Base-by-base conservation (phyloP, 163 green algal species). In the Chlorella variabilis region DNA sequence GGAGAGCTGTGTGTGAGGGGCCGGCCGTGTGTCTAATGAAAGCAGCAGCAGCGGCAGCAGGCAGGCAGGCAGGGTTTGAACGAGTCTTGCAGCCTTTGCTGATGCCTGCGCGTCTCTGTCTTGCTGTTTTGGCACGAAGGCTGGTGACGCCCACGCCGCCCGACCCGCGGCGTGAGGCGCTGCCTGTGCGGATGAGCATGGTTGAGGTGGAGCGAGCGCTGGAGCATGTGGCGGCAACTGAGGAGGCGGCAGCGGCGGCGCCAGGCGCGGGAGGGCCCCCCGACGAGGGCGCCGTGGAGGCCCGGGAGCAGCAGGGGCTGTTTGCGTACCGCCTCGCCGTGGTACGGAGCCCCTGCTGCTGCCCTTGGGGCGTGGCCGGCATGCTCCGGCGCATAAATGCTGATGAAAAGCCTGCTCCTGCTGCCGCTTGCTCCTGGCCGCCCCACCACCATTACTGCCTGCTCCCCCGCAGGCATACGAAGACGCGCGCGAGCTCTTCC, bases 151-250 rank as follows among this genome's bases (percentile, higher is more conserved):
- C 90, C 29, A 58, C 81, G 25, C 81, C 87, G 18, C 84, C 87
- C 29, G 86, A 92, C 84, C 80, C 85, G 1, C 65, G 71, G 31
- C 78, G 68, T 21, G 86, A 92, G 69, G 89, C 88, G 0, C 71
- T 90, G n/a, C 85, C 88, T 4, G 82, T 45, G 59, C 88, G 91
- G 45, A 87, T 96, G 80, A 89, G 87, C 1, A 91, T 95, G 88
- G 85, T 90, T 3, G 87, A 92, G 21, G 70, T 93, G 42, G 90
- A 91, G 65, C 83, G 90, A 1, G 69, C 87, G 2, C 77, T 95
- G n/a, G 56, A 78, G 39, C 31, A 70, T 0, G 65, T 90, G 77
- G 51, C 51, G 7, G 58, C 51, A 4, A 71, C 59, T 4, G 31
- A 49, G 17, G 78, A 54, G 58, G 73, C 49, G 41, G 20, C 36